phyloP scores from a whole-genome alignment of 2,329 filamentous ascomycete species.

The Penicillium sumatraense region DNA sequence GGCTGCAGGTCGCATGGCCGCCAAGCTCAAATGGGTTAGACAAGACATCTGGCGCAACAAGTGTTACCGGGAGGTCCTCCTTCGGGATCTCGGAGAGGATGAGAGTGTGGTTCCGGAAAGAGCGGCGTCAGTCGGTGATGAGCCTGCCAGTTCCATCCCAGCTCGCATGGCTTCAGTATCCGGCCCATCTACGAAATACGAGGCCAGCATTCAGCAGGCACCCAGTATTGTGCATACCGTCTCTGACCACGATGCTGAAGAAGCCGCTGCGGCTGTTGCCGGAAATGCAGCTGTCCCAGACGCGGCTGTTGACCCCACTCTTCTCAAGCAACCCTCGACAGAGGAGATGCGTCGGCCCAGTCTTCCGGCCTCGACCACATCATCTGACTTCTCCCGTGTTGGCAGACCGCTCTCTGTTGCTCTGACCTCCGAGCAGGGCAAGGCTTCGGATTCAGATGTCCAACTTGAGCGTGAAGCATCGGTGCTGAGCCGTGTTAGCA shows the following conservation, averaged over 20 bases:
- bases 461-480: constrained; percentile 44
- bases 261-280: constrained; percentile 10
- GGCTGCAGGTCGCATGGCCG: constrained; percentile 81
- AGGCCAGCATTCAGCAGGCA: constrained; percentile 25
- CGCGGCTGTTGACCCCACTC: constrained; percentile 19
- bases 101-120: constrained; percentile 19
- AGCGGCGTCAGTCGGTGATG: constrained; percentile 35
- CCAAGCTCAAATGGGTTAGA: constrained; percentile 90
- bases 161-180: constrained; percentile 22
- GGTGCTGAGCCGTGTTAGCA: constrained; percentile 42
- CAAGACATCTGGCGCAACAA: constrained; percentile 91
- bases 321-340: constrained; percentile 27
- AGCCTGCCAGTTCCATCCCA: constrained; percentile 16
- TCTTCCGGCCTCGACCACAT: constrained; percentile 36
- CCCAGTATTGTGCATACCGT: constrained; percentile 29
- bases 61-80: constrained; percentile 87
- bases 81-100: constrained; percentile 85
- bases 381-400: constrained; percentile 33
- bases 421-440: constrained; percentile 32
- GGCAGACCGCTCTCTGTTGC: constrained; percentile 35
- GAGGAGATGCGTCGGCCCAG: constrained; percentile 38
- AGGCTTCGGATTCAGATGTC: constrained; percentile 28
- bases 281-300: constrained; percentile 11
- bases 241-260: constrained; percentile 28
- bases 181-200: constrained; percentile 23